Evolutionary conservation across 108 stramenopile genomes (phyloP), one percentile per base, ranked within the genome.

Genomic region (Cylindrotheca fusiformis): DNA sequence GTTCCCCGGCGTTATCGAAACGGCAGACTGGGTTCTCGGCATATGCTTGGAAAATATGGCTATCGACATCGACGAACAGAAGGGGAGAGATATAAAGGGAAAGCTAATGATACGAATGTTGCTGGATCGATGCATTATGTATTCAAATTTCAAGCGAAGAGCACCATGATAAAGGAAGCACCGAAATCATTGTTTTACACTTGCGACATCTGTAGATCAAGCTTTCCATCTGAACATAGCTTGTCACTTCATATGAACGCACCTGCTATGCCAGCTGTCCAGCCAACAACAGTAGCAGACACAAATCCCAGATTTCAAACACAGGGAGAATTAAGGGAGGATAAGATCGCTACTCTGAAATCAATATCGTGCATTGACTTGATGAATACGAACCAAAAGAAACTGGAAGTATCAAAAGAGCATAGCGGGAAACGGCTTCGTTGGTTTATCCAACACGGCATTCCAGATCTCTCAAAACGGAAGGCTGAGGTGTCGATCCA

Each of bases 31-130:
- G 84, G 87, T 2, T 64, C 60, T 23, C 68, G 72, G 25, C 87
- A 88, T 54, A 81, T 63, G 28, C 48, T 88, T 23, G 69, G 64
- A 5, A 67, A 71, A 32, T 89, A 82, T 61, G 84, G 88, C 26
- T 89, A 89, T 66, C 68, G 65, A 52, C 88, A 89, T 75, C 80
- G 80, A 6, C 74, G 83, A 10, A 89, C 88, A 2, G 78, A 68
- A 22, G 87, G 87, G 6, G 81, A 78, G n/a, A 41, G 28, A 27
- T 75, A 72, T 49, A 44, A 54, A 30, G 82, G 82, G 12, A 68
- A 58, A 44, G 58, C 55, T 2, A 71, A 30, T 20, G 80, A 83
- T 49, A 76, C 75, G 54, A 77, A 78, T 67, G 81, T 84, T 0
- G 58, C 72, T 14, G 75, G 75, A 46, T 81, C 80, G 48, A 57